Base-by-base conservation (phyloP, 169 alveolate genomes). In the Eimeria necatrix region DNA sequence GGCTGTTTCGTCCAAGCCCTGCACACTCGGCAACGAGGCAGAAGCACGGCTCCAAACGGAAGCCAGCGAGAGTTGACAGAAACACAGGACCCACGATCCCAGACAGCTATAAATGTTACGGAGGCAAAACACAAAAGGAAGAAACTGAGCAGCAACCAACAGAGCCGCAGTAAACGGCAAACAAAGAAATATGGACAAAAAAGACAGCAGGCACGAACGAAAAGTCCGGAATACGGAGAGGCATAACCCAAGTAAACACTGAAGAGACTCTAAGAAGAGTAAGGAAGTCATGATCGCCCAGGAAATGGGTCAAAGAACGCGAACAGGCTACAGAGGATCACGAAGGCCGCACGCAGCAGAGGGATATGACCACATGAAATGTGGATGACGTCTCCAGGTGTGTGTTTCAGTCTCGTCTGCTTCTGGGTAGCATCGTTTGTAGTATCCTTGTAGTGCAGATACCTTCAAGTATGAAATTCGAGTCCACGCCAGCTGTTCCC, bases 401-500 rank as follows among this genome's bases (percentile, higher is more conserved):
- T 3, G 14, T 59, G 0, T 59, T 59, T 59, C 70, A 59, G 70
- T 59, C 70, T 59, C 70, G 14, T 59, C 20, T 59, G 14, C 70
- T 2, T 12, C 70, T 14, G 70, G 2, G 2, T 32, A 32, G 41
- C 41, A 32, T 32, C 41, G 41, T 32, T 32, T 32, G 41, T 32
- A 32, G 2, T 32, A 0, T 32, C 2, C 14, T 18, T 59, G 70
- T 18, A 18, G 14, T 59, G 46, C 46, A 6, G 18, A 6, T 70
- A 88, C 94, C 84, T 91, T 96, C 53, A 96, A 90, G 90, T 96
- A 96, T 7, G 96, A 94, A 3, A 96, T 96, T 49, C 95, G 90
- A 26, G 60, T 74, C 97, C 97, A 96, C 5, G 96, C 95, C 59
- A 92, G 68, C 53, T 89, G 87, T 83, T 96, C 97, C 97, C 97